Evolutionary conservation across 805 yeast species (phyloP).

Genomic region (Spathaspora passalidarum): DNA sequence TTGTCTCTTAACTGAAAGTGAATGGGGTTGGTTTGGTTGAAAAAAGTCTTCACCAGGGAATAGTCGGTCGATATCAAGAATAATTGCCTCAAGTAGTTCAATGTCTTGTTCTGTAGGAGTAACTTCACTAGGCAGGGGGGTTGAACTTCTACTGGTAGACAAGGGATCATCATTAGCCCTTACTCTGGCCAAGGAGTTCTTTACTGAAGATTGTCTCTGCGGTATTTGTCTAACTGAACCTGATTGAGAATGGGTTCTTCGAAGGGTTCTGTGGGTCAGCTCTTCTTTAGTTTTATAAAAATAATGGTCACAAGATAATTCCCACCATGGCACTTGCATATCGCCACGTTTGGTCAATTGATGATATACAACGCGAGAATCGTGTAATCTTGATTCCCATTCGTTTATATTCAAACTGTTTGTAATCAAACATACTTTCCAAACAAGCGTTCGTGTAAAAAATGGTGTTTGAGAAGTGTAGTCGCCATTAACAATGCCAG

Average conservation of each 20-base stretch:
- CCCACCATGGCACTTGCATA: slow-evolving; percentile 38
- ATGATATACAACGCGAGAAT: slow-evolving; percentile 32
- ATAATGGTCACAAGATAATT: slow-evolving; percentile 25
- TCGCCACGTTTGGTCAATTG: slow-evolving; percentile 26
- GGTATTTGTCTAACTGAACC: background rate
- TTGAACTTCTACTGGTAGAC: slow-evolving; percentile 1
- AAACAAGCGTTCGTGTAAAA: slow-evolving; percentile 31
- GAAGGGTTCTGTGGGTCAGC: slow-evolving; percentile 11
- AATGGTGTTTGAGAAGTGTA: slow-evolving; percentile 18
- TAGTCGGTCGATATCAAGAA: slow-evolving; percentile 51
- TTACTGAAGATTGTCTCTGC: background rate
- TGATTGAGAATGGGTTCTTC: background rate
- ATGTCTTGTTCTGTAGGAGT: slow-evolving; percentile 21
- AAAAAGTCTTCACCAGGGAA: slow-evolving; percentile 46
- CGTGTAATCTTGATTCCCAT: slow-evolving; percentile 30
- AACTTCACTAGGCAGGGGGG: background rate
- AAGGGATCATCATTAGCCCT: slow-evolving; percentile 14
- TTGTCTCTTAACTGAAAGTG: slow-evolving; percentile 20
- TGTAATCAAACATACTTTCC: slow-evolving; percentile 38
- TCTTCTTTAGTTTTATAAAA: slow-evolving; percentile 19
- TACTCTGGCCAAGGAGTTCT: slow-evolving; percentile 11
- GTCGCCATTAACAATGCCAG: slow-evolving; percentile 26
- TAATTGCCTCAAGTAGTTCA: slow-evolving; percentile 40
- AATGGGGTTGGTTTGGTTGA: slow-evolving; percentile 13
- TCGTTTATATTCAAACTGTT: slow-evolving; percentile 30